Evolutionary conservation across 129 eudicot species (phyloP).

Genomic region (Logfia minima): DNA sequence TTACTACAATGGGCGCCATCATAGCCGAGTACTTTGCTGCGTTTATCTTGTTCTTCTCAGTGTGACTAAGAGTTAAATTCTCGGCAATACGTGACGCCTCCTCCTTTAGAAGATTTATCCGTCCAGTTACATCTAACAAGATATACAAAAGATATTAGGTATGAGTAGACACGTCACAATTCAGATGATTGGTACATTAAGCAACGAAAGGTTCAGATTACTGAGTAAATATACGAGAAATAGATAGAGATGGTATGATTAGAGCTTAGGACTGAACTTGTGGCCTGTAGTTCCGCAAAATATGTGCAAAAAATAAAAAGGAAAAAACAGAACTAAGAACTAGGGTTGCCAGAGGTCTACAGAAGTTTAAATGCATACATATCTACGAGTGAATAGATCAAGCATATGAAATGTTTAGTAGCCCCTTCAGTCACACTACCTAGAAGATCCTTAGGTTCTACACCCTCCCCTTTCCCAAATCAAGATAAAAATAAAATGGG

Average conservation of each 20-base stretch:
- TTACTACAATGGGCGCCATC: constrained; percentile 98
- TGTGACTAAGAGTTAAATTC: constrained; percentile 75
- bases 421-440: neutral
- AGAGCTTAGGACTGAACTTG: constrained; percentile 7
- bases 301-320: neutral
- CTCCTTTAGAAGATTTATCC: constrained; percentile 88
- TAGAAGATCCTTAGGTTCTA: neutral
- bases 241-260: constrained; percentile 13
- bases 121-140: constrained; percentile 77
- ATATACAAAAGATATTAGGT: constrained; percentile 6
- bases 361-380: constrained; percentile 13
- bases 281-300: constrained; percentile 3
- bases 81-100: constrained; percentile 89
- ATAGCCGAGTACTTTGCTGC: constrained; percentile 95
- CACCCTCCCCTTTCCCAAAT: constrained; percentile 6
- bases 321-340: constrained; percentile 5
- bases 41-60: constrained; percentile 82
- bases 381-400: constrained; percentile 7
- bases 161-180: neutral
- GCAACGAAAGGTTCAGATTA: neutral
- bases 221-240: constrained; percentile 11
- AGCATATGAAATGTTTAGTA: constrained; percentile 16
- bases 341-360: constrained; percentile 6
- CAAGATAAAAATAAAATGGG: constrained; percentile 2
- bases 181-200: neutral